phyloP scores from a whole-genome alignment of 2,329 filamentous ascomycete species.

The Alternaria ethzedia region DNA sequence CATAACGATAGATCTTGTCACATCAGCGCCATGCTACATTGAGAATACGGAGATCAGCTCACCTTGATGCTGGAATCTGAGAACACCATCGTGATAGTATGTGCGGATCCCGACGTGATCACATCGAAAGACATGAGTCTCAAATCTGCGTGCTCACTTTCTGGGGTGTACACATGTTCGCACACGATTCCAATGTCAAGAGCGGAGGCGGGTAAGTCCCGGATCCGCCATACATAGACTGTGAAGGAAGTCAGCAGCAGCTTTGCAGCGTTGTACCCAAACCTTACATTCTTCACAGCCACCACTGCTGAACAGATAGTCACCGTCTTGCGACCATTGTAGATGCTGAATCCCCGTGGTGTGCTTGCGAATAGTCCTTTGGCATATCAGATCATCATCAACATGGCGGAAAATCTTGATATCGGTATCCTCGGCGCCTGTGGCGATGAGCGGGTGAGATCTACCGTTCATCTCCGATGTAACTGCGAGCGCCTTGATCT shows the following conservation, averaged over 20 bases:
- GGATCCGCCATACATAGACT: conserved; percentile 81
- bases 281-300: conserved; percentile 74
- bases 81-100: conserved; percentile 73
- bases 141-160: conserved; percentile 67
- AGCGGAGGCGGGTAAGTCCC: conserved; percentile 54
- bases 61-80: conserved; percentile 82
- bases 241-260: neutral
- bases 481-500: conserved; percentile 72
- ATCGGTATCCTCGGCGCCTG: conserved; percentile 73
- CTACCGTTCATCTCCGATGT: conserved; percentile 29
- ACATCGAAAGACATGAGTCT: conserved; percentile 83
- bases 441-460: conserved; percentile 61
- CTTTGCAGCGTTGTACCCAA: neutral
- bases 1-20: conserved; percentile 55
- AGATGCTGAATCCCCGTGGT: conserved; percentile 83
- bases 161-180: conserved; percentile 57
- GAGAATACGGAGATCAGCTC: conserved; percentile 13
- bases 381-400: conserved; percentile 51
- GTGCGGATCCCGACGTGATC: conserved; percentile 36
- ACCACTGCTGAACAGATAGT: conserved; percentile 81
- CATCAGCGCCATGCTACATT: neutral
- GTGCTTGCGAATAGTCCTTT: conserved; percentile 76
- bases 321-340: conserved; percentile 71
- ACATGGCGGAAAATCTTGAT: conserved; percentile 74
- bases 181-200: conserved; percentile 61